Conservation (phyloP, 139 green algal genomes). For the Chlorella sp. region DNA sequence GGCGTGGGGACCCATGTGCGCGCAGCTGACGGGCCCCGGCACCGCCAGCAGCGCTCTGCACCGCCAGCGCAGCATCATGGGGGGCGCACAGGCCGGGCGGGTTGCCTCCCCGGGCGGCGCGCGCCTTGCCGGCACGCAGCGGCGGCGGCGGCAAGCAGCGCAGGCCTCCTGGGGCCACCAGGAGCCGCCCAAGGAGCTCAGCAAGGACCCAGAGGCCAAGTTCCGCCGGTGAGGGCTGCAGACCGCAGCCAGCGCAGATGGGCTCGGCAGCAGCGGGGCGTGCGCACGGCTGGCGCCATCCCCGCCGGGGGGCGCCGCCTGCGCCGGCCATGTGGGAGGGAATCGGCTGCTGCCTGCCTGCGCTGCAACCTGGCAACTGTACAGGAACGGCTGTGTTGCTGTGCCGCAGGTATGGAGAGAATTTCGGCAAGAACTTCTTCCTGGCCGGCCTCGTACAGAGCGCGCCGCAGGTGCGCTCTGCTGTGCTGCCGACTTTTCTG, state of each 20-base stretch:
- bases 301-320: no score
- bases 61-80: no score
- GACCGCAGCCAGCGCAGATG: background rate
- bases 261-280: background rate
- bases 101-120: no score
- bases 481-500: no score
- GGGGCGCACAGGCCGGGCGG: no score
- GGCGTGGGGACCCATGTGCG: no score
- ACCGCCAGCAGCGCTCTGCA: no score
- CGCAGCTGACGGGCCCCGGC: no score
- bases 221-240: conserved; percentile 28
- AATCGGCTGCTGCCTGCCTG: background rate
- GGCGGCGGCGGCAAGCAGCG: background rate
- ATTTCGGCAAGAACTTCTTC: conserved; percentile 44
- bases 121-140: background rate
- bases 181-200: background rate
- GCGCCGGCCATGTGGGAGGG: no score
- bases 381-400: background rate
- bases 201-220: conserved; percentile 46
- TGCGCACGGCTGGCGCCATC: background rate
- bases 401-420: conserved; percentile 39
- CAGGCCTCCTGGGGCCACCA: conserved; percentile 5
- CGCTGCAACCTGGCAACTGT: background rate
- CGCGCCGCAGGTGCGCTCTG: conserved; percentile 61
- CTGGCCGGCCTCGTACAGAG: conserved; percentile 53